Evolutionary conservation across 2,329 filamentous ascomycete genomes (phyloP), one percentile per base, ranked within the genome.

Genomic region (Hansfordia pulvinata): DNA sequence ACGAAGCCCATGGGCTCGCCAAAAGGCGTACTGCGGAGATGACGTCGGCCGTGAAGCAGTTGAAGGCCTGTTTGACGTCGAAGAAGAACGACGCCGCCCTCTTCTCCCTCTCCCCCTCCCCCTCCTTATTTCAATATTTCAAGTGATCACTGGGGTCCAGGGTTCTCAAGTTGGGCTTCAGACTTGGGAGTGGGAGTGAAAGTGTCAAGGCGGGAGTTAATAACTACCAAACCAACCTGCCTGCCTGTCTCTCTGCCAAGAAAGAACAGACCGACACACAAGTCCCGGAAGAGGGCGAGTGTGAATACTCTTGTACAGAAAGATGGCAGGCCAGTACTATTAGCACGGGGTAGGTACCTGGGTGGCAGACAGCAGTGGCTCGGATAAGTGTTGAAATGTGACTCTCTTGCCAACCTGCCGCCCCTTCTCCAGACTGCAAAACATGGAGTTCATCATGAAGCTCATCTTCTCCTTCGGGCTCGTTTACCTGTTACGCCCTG

Each of bases 91-190:
- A n/a, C n/a, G n/a, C n/a, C n/a, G n/a, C n/a, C n/a, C n/a, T n/a
- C n/a, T n/a, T n/a, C n/a, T 37, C 21, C 34, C 41, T 44, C 41
- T 29, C 49, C 43, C 29, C 49, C 31, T 46, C 42, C 26, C 45
- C 41, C 12, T 49, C 48, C 27, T 47, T 41, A 31, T 52, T 50
- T n/a, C n/a, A n/a, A n/a, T n/a, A n/a, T n/a, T n/a, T n/a, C n/a
- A n/a, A n/a, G n/a, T n/a, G n/a, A 31, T 53, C 49, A 18, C 54
- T 43, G 19, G 53, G 41, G 13, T 47, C 43, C 34, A 53, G n/a
- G n/a, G n/a, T n/a, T n/a, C n/a, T n/a, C n/a, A n/a, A 43, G 31
- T 23, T 40, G 35, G 11, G 21, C 19, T 20, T 43, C 37, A 8
- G 42, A 29, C 20, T 48, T 41, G 29, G 41, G 43, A 37, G 43